Evolutionary conservation across 768 basidiomycete genomes (phyloP).

Genomic region (Boletus tylopilopsis): DNA sequence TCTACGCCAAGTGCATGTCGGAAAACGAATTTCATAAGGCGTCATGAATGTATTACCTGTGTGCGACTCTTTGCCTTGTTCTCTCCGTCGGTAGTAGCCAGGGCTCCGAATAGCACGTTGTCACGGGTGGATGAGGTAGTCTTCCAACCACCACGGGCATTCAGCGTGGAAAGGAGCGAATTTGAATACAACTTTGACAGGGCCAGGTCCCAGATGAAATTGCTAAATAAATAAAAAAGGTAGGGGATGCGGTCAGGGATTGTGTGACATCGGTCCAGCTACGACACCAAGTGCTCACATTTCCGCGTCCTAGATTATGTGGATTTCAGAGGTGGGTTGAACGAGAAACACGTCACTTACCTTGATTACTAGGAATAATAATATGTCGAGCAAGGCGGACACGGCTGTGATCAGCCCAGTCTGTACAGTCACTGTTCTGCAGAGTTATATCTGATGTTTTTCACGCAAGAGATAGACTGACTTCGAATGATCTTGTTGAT

Average conservation of each 20-base stretch:
- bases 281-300: constrained; percentile 1
- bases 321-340: not conserved
- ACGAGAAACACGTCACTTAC: constrained; percentile 4
- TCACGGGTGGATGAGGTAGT: not conserved
- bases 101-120: constrained; percentile 12
- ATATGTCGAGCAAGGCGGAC: constrained; percentile 15
- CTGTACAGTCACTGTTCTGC: constrained; percentile 25
- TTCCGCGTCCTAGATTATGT: not conserved
- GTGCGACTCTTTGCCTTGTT: not conserved
- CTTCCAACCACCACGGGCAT: constrained; percentile 25
- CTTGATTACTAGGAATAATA: constrained; percentile 15
- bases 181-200: constrained; percentile 30
- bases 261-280: not conserved
- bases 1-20: not conserved
- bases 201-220: constrained; percentile 23
- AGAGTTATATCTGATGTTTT: not conserved
- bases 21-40: not conserved
- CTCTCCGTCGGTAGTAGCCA: not conserved
- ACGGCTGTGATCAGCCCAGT: constrained; percentile 20
- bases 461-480: constrained; percentile 12
- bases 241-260: not conserved
- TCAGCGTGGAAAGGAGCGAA: constrained; percentile 18
- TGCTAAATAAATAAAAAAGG: constrained; percentile 1
- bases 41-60: constrained; percentile 2
- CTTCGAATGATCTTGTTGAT: constrained; percentile 41